Percentiles rank a stretch among this genome's conserved stretches.
phyloP scores from a whole-genome alignment of 352 stramenopile genomes.

The Phytopythium aichiense region DNA sequence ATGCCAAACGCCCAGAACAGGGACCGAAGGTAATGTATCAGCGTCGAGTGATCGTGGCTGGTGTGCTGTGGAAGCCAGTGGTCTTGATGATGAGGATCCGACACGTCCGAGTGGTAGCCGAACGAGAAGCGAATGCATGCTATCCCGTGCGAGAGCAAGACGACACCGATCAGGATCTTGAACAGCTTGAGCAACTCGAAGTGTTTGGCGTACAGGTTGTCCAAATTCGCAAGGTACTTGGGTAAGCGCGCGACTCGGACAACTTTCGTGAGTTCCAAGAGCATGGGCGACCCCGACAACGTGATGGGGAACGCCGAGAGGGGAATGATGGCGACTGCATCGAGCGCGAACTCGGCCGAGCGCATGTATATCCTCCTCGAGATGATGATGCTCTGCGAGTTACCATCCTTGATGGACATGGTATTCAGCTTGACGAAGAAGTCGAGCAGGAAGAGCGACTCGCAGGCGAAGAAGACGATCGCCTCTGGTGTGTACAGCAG shows the following conservation, averaged over 20 bases:
- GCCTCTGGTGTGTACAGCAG: constrained; percentile 8
- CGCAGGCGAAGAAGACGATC: constrained; percentile 31
- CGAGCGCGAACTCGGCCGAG: constrained; percentile 41
- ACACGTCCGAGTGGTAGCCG: constrained; percentile 14
- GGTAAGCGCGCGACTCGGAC: constrained; percentile 32
- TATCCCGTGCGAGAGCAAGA: constrained; percentile 41
- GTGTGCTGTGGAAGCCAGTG: constrained; percentile 29
- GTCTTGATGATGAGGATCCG: constrained; percentile 22
- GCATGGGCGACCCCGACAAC: constrained; percentile 14
- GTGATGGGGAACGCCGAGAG: constrained; percentile 16
- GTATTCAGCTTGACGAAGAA: constrained; percentile 58
- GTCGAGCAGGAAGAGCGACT: constrained; percentile 47
- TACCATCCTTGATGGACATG: constrained; percentile 42
- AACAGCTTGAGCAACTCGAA: constrained; percentile 52
- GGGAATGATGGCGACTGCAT: constrained; percentile 39
- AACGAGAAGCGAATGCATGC: constrained; percentile 54
- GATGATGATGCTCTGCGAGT: constrained; percentile 21
- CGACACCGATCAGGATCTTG: constrained; percentile 33
- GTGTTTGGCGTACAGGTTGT: constrained; percentile 51
- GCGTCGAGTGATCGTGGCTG: constrained; percentile 3
- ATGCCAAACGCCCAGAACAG: constrained; percentile 58
- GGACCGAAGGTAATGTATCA: constrained; percentile 34
- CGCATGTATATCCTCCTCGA: constrained; percentile 32
- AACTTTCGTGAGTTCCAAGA: constrained; percentile 39
- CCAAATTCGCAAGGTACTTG: constrained; percentile 34